Conservation (phyloP, 768 basidiomycete species). For the Pulveroboletus sp. region DNA sequence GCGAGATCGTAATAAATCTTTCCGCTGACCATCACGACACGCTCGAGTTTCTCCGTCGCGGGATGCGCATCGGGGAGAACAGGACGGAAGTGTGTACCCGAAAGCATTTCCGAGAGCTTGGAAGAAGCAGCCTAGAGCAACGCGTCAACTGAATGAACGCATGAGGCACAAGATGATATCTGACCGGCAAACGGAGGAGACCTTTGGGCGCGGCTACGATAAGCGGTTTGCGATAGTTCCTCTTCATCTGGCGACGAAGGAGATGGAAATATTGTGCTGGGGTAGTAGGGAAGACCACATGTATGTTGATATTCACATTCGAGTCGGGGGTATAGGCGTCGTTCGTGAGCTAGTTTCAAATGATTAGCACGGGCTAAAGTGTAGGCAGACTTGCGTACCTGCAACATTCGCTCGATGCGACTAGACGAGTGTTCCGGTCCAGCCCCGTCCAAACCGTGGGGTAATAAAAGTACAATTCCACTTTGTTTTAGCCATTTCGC, state of each 20-base stretch:
- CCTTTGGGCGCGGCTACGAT: constrained; percentile 85
- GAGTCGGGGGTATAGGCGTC: constrained; percentile 46
- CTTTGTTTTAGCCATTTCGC: constrained; percentile 95
- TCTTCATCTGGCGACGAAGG: constrained; percentile 77
- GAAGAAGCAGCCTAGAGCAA: constrained; percentile 68
- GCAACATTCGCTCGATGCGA: constrained; percentile 87
- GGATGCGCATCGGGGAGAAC: constrained; percentile 52
- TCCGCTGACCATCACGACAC: constrained; percentile 74
- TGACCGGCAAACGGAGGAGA: constrained; percentile 71
- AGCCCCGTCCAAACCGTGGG: constrained; percentile 89
- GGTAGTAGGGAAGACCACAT: constrained; percentile 82
- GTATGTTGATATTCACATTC: constrained; percentile 70
- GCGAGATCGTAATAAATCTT: constrained; percentile 88
- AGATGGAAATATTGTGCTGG: constrained; percentile 93
- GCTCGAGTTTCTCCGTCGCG: constrained; percentile 42
- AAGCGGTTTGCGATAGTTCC: constrained; percentile 86
- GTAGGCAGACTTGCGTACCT: constrained; percentile 43
- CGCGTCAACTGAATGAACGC: background rate
- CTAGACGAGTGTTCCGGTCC: constrained; percentile 93
- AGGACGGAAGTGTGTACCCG: constrained; percentile 62
- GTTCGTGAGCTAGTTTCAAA: constrained; percentile 63
- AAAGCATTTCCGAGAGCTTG: constrained; percentile 54
- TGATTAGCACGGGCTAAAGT: background rate
- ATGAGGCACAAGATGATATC: background rate
- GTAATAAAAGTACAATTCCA: constrained; percentile 79